Conservation (phyloP, 495 filamentous ascomycete genomes). For the Talaromyces ruber region DNA sequence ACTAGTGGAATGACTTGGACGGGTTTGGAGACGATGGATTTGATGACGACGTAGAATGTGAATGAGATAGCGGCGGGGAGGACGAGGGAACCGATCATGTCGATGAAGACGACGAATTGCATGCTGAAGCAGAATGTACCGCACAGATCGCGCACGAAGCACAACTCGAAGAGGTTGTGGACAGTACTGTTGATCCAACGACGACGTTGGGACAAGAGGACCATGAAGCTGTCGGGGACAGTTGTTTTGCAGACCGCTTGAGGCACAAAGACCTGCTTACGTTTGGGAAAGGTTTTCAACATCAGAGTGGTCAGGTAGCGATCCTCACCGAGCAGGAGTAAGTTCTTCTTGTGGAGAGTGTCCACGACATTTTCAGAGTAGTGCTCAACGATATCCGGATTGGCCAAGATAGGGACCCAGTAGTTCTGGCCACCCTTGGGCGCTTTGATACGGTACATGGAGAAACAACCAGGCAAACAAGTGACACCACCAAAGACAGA, state of each 20-base stretch:
- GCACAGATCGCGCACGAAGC: constrained; percentile 91
- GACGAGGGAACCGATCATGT: constrained; percentile 89
- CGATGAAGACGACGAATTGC: constrained; percentile 97
- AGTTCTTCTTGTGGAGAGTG: constrained; percentile 96
- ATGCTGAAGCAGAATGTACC: constrained; percentile 99
- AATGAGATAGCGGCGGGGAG: constrained; percentile 94
- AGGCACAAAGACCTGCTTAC: constrained; percentile 97
- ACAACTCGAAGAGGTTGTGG: constrained; percentile 96
- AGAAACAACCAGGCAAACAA: constrained; percentile 98
- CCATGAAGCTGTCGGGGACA: constrained; percentile 86
- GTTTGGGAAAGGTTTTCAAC: constrained; percentile 97
- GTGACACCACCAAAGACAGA: constrained; percentile 99
- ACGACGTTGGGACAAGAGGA: constrained; percentile 86
- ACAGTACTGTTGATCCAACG: constrained; percentile 99
- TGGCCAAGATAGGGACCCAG: constrained; percentile 98
- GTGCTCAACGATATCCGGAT: constrained; percentile 97
- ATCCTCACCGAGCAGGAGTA: constrained; percentile 92
- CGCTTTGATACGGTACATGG: constrained; percentile 99
- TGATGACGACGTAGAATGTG: constrained; percentile 90
- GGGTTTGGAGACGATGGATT: constrained; percentile 72
- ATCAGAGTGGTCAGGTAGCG: constrained; percentile 95
- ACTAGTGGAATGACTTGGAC: constrained; percentile 91
- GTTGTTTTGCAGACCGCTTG: constrained; percentile 98
- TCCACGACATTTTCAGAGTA: constrained; percentile 99
- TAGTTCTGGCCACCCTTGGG: constrained; percentile 98